These are phyloP conservation scores for Cadophora luteo-olivacea DNA, from an alignment of 2,329 filamentous ascomycete genomes.

Conservation along the genomic window DNA sequence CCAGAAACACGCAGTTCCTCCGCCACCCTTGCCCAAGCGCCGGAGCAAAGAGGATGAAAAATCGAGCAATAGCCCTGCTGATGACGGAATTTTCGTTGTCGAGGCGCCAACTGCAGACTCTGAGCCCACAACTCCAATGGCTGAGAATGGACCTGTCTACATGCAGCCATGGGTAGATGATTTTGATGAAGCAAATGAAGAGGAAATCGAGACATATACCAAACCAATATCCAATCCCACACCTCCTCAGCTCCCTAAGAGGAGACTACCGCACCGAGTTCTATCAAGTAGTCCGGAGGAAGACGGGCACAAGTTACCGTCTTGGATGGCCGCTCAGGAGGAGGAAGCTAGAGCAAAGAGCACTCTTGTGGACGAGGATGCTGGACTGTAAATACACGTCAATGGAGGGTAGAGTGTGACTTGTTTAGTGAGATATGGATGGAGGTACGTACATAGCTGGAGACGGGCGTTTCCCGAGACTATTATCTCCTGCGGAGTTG, in stretches of 20 bases:
- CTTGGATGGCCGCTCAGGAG: constrained; percentile 46
- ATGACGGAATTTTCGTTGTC: constrained; percentile 67
- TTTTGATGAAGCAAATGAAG: constrained; percentile 40
- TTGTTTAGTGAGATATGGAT: background rate
- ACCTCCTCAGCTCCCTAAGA: constrained; percentile 39
- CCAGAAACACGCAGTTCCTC: constrained; percentile 46
- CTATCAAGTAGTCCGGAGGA: constrained; percentile 44
- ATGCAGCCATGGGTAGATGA: constrained; percentile 48
- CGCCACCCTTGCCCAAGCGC: constrained; percentile 55
- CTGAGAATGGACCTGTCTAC: constrained; percentile 45
- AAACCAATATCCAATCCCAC: constrained; percentile 12
- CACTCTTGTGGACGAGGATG: constrained; percentile 44
- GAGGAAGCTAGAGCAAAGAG: constrained; percentile 45
- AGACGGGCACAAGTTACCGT: constrained; percentile 41
- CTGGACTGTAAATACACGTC: constrained; percentile 26
- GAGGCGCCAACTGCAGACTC: constrained; percentile 70
- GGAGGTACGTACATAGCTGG: background rate
- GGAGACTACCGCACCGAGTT: constrained; percentile 35
- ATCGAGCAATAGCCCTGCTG: constrained; percentile 46
- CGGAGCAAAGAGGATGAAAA: constrained; percentile 44
- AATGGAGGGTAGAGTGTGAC: background rate
- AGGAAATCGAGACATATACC: constrained; percentile 9
- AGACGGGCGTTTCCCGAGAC: background rate
- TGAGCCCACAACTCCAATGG: constrained; percentile 59
- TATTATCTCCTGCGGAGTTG: background rate